Evolutionary conservation across 2,329 filamentous ascomycete genomes (phyloP).

Genomic region (Trichoderma citrinoviride): DNA sequence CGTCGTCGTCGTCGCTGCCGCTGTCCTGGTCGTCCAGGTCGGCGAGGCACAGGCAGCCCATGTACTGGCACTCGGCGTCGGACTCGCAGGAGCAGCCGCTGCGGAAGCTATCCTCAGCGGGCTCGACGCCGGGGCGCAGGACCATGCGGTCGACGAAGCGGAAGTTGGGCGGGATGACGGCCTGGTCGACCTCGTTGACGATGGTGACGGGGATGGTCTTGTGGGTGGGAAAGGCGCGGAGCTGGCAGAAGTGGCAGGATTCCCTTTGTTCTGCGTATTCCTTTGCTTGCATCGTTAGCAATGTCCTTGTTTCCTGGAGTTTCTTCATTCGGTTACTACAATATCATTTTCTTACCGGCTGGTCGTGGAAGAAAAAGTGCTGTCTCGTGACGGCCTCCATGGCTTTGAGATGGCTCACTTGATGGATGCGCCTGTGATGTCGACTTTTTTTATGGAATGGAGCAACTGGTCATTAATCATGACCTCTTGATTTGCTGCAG

Average conservation of each 20-base stretch:
- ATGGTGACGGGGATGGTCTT: constrained; percentile 55
- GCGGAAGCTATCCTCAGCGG: constrained; percentile 60
- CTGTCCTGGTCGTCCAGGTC: constrained; percentile 55
- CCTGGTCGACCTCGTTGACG: constrained; percentile 60
- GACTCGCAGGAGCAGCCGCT: constrained; percentile 66
- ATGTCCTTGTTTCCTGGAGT: background rate
- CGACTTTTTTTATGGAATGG: background rate
- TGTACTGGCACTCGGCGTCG: constrained; percentile 64
- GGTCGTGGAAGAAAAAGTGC: constrained; percentile 52
- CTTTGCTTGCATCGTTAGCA: background rate
- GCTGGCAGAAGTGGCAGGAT: constrained; percentile 61
- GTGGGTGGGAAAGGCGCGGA: constrained; percentile 53
- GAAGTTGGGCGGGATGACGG: constrained; percentile 60
- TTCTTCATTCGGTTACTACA: too few relatives aligned
- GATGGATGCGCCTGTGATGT: background rate
- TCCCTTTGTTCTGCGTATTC: constrained; percentile 37
- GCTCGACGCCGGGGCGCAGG: constrained; percentile 57
- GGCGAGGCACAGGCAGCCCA: constrained; percentile 66
- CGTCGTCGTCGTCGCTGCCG: constrained; percentile 39
- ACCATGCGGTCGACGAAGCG: constrained; percentile 64
- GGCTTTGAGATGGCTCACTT: background rate
- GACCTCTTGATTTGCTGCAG: background rate
- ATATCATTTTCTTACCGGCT: constrained; percentile 33
- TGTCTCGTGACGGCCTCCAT: constrained; percentile 48
- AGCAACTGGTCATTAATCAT: background rate